phyloP scores from a whole-genome alignment of 371 early-diverging fungal genomes.

The Mortierella sp. region DNA sequence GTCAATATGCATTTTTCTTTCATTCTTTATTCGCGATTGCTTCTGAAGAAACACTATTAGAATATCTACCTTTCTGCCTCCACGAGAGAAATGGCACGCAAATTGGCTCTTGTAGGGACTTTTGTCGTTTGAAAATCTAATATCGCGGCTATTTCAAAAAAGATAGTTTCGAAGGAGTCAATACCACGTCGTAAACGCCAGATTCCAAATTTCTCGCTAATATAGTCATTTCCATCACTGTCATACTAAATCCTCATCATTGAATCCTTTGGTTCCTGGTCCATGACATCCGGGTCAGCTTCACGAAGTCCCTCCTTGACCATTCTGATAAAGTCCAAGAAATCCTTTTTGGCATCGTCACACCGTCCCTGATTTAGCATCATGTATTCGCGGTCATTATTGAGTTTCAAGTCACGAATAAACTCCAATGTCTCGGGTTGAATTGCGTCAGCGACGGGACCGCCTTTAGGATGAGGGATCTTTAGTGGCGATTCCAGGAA shows the following conservation, averaged over 20 bases:
- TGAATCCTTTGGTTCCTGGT: conserved; percentile 63
- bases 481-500: conserved; percentile 26
- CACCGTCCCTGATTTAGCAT: conserved; percentile 59
- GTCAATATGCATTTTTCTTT: too few species aligned
- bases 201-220: too few species aligned
- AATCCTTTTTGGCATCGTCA: conserved; percentile 59
- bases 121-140: conserved; percentile 70
- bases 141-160: conserved; percentile 59
- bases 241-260: conserved; percentile 66
- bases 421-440: conserved; percentile 65
- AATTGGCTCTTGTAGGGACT: conserved; percentile 66
- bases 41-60: too few species aligned
- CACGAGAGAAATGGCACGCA: conserved; percentile 62
- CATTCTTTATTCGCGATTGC: too few species aligned
- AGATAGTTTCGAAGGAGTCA: too few species aligned
- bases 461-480: conserved; percentile 61
- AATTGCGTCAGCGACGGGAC: conserved; percentile 67
- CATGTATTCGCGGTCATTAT: conserved; percentile 70
- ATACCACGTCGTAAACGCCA: too few species aligned
- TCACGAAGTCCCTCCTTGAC: conserved; percentile 60
- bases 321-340: conserved; percentile 65
- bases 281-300: conserved; percentile 61
- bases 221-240: neutral
- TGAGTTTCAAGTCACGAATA: conserved; percentile 61
- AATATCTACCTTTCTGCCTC: conserved; percentile 60